phyloP scores from a whole-genome alignment of 805 yeast genomes.

The Candida golubevii region DNA sequence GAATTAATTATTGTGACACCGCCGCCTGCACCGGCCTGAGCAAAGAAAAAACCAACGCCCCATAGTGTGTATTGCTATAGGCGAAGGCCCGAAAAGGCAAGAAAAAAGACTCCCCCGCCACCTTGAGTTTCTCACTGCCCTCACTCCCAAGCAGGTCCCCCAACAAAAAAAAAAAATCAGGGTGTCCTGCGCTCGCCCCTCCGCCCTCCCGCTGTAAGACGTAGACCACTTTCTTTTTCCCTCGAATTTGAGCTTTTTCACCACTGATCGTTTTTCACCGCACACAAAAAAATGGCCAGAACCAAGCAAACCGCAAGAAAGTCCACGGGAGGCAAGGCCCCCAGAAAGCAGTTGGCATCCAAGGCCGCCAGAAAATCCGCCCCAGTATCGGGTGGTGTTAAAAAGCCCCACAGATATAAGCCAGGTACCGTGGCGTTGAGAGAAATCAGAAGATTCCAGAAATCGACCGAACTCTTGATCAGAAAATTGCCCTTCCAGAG shows the following conservation, averaged over 20 bases:
- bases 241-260: no score
- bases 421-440: constrained; percentile 48
- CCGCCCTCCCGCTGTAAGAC: neutral
- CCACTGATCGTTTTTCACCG: neutral
- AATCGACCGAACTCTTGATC: constrained; percentile 42
- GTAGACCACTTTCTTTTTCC: neutral
- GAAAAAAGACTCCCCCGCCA: no score
- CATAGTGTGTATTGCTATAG: no score
- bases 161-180: neutral
- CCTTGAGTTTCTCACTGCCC: no score
- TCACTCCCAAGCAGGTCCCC: neutral
- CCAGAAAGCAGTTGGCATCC: constrained; percentile 46
- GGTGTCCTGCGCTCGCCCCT: neutral
- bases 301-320: constrained; percentile 46
- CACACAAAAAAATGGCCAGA: constrained; percentile 33
- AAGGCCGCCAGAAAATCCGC: constrained; percentile 47
- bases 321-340: constrained; percentile 47
- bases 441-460: constrained; percentile 46
- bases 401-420: constrained; percentile 47
- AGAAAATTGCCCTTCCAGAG: constrained; percentile 46
- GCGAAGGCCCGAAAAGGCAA: no score
- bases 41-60: no score
- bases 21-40: no score
- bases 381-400: constrained; percentile 44
- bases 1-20: no score